phyloP scores from a whole-genome alignment of 176 grass and related monocot genomes.

The Carex kokanica region DNA sequence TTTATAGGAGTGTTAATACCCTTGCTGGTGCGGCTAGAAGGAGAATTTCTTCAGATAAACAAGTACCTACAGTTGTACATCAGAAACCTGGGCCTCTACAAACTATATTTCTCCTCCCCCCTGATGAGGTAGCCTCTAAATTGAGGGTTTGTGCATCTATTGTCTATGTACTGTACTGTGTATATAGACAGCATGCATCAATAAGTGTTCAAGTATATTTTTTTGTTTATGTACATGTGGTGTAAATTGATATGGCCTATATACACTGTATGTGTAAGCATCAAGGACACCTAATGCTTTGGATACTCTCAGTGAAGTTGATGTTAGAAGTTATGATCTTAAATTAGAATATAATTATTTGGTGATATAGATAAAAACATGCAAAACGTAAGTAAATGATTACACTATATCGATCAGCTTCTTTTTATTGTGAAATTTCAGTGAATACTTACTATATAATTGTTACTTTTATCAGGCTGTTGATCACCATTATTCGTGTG shows the following conservation, averaged over 20 bases:
- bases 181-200: neutral
- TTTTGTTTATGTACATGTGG: neutral
- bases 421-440: slow-evolving; percentile 6
- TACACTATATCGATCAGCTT: neutral
- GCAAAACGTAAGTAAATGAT: neutral
- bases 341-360: neutral
- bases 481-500: slow-evolving; percentile 51
- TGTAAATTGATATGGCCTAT: neutral
- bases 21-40: slow-evolving; percentile 39
- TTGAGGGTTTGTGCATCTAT: neutral
- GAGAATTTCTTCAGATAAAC: slow-evolving; percentile 41
- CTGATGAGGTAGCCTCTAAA: slow-evolving; percentile 34
- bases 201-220: neutral
- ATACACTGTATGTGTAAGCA: neutral
- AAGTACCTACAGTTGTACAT: slow-evolving; percentile 46
- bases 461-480: slow-evolving; percentile 28
- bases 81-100: slow-evolving; percentile 57
- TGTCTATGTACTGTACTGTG: neutral
- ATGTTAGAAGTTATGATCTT: neutral
- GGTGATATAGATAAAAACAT: neutral
- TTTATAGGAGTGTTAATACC: slow-evolving; percentile 10
- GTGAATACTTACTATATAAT: slow-evolving; percentile 11
- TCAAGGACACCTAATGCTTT: neutral
- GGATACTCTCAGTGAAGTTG: neutral
- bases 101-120: slow-evolving; percentile 37